Percentiles rank a stretch among this genome's conserved stretches.
These are phyloP conservation scores for Inga leiocalycina DNA, from an alignment of 306 rosid species.

Conservation along the genomic window DNA sequence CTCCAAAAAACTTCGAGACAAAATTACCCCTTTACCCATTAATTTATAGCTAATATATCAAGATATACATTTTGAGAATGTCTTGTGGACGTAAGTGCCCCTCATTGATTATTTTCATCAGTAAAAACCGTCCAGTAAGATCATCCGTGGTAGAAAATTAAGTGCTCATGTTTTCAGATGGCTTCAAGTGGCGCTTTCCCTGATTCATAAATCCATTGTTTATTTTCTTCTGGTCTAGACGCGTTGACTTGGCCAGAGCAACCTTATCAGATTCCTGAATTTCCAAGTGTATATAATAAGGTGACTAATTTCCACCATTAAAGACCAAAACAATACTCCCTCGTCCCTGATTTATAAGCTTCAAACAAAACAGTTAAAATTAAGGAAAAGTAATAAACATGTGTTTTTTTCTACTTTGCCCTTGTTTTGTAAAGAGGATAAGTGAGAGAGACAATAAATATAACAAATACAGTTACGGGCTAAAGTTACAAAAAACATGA, in stretches of 20 bases:
- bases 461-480: too few species aligned
- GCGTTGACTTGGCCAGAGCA: constrained; percentile 78
- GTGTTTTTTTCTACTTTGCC: too few species aligned
- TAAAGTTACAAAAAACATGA: too few species aligned
- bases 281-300: neutral
- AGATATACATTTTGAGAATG: constrained; percentile 39
- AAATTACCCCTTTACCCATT: too few species aligned
- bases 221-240: constrained; percentile 90
- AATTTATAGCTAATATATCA: constrained; percentile 33
- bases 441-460: too few species aligned
- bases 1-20: too few species aligned
- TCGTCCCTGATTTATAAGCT: too few species aligned
- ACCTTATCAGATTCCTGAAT: constrained; percentile 89
- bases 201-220: constrained; percentile 97
- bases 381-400: too few species aligned
- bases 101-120: constrained; percentile 39
- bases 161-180: constrained; percentile 69
- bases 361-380: too few species aligned
- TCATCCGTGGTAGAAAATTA: constrained; percentile 75
- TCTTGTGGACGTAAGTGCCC: constrained; percentile 23
- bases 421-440: too few species aligned
- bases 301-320: neutral
- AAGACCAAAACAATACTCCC: neutral
- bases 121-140: constrained; percentile 55
- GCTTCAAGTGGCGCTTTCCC: constrained; percentile 96